These are phyloP conservation scores for Ampelomyces quisqualis DNA, from an alignment of 2,329 filamentous ascomycete genomes.

Conservation along the genomic window DNA sequence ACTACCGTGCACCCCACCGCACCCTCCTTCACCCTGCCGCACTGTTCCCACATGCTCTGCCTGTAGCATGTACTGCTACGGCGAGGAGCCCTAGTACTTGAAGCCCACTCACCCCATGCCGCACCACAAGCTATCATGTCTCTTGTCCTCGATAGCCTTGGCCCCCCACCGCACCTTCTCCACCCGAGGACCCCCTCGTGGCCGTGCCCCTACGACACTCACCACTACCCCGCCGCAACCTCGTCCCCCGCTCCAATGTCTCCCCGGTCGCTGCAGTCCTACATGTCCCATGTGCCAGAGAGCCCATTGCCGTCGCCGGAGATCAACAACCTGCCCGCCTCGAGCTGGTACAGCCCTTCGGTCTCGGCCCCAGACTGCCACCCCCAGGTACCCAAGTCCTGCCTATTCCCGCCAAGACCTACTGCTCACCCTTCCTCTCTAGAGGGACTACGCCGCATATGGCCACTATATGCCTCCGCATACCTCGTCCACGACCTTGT, in stretches of 20 bases:
- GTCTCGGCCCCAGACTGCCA: conserved; percentile 31
- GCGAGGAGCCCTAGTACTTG: conserved; percentile 16
- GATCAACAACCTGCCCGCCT: conserved; percentile 23
- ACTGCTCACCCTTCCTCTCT: conserved; percentile 2
- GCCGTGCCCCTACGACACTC: conserved; percentile 29
- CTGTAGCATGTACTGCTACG: conserved; percentile 14
- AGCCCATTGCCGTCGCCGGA: conserved; percentile 31
- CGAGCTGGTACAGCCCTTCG: conserved; percentile 35
- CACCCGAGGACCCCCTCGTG: conserved; percentile 29
- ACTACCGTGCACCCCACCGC: conserved; percentile 12
- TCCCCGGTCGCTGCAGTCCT: conserved; percentile 33
- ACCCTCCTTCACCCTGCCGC: conserved; percentile 9
- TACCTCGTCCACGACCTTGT: conserved; percentile 29
- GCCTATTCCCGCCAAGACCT: conserved; percentile 5
- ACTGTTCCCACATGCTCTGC: conserved; percentile 10
- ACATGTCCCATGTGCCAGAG: conserved; percentile 33
- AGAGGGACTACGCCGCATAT: conserved; percentile 33
- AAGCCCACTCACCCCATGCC: conserved; percentile 10
- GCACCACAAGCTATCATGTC: conserved; percentile 31
- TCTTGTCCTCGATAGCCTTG: conserved; percentile 37
- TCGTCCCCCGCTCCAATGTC: conserved; percentile 38
- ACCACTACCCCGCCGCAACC: conserved; percentile 27
- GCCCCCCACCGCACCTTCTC: conserved; percentile 40
- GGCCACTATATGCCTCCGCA: conserved; percentile 38
- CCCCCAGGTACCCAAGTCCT: conserved; percentile 33